A percentile compares a stretch with the other conserved stretches of the same genome.
Conservation (phyloP, 83 land plant genomes). For the Picea mariana region DNA sequence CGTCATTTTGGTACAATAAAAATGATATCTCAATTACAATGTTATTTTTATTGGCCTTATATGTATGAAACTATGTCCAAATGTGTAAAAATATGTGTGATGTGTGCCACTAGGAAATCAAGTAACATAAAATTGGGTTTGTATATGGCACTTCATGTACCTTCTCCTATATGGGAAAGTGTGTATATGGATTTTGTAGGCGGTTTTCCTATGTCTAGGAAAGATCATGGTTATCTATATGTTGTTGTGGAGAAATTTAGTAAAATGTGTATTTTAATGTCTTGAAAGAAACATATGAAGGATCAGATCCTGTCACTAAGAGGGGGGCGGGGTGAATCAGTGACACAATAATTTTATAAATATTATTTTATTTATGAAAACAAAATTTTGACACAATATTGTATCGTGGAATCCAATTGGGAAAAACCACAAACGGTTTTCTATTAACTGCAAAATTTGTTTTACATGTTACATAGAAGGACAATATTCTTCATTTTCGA, state of each 20-base stretch:
- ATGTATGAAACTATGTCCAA: not conserved
- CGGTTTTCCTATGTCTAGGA: not conserved
- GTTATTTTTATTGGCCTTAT: not conserved
- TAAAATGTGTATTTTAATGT: not conserved
- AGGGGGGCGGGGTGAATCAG: no score
- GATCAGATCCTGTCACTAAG: no score
- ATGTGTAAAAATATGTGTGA: not conserved
- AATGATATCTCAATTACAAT: not conserved
- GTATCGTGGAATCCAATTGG: no score
- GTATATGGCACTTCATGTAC: not conserved
- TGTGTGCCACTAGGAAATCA: not conserved
- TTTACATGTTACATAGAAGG: no score
- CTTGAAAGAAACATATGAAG: not conserved
- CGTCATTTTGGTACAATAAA: not conserved
- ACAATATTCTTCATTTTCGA: no score
- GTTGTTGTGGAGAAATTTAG: not conserved
- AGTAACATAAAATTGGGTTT: not conserved
- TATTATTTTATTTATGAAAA: no score
- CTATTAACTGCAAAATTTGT: no score
- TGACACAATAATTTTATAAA: no score
- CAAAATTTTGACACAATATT: no score
- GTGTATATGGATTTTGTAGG: not conserved
- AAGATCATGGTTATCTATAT: not conserved
- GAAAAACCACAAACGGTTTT: no score
- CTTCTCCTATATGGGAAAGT: no score